Conservation (phyloP, 352 stramenopile species). For the Phytopythium montanum region DNA sequence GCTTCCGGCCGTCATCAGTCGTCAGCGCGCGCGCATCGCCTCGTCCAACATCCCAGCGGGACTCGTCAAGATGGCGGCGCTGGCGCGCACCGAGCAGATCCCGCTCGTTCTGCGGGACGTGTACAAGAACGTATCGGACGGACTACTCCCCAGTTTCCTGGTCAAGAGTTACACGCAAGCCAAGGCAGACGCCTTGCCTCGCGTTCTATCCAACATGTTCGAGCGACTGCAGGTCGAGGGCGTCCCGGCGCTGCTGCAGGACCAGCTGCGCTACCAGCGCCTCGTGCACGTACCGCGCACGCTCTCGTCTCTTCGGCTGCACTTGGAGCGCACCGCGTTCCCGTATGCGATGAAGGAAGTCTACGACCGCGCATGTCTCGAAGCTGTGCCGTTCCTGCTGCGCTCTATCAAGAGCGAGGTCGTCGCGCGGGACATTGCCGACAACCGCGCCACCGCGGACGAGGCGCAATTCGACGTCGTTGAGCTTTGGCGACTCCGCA, state of each 20-base stretch:
- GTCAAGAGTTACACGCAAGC: slow-evolving; percentile 19
- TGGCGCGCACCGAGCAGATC: slow-evolving; percentile 51
- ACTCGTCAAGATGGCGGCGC: slow-evolving; percentile 44
- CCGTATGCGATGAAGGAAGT: slow-evolving; percentile 59
- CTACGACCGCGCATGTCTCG: slow-evolving; percentile 54
- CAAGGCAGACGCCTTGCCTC: slow-evolving; percentile 39
- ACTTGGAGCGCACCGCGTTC: slow-evolving; percentile 49
- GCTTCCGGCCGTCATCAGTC: slow-evolving; percentile 31
- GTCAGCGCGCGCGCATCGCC: slow-evolving; percentile 38
- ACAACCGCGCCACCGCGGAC: slow-evolving; percentile 31
- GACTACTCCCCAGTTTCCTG: slow-evolving; percentile 28
- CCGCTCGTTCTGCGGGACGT: slow-evolving; percentile 58
- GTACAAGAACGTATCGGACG: slow-evolving; percentile 57
- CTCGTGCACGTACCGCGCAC: slow-evolving; percentile 43
- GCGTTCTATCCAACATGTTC: slow-evolving; percentile 50
- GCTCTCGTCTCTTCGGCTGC: slow-evolving; percentile 33
- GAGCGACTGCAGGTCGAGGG: slow-evolving; percentile 47
- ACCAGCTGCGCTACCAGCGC: slow-evolving; percentile 36
- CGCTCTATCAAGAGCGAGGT: slow-evolving; percentile 66
- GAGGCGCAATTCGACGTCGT: slow-evolving; percentile 44
- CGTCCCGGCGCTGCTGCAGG: slow-evolving; percentile 37
- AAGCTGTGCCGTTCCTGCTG: slow-evolving; percentile 54
- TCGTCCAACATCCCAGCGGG: slow-evolving; percentile 39
- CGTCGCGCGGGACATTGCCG: slow-evolving; percentile 35
- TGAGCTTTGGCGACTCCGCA: slow-evolving; percentile 40